Evolutionary conservation across 345 rosid species (phyloP).

Genomic region (Pistacia integerrima): DNA sequence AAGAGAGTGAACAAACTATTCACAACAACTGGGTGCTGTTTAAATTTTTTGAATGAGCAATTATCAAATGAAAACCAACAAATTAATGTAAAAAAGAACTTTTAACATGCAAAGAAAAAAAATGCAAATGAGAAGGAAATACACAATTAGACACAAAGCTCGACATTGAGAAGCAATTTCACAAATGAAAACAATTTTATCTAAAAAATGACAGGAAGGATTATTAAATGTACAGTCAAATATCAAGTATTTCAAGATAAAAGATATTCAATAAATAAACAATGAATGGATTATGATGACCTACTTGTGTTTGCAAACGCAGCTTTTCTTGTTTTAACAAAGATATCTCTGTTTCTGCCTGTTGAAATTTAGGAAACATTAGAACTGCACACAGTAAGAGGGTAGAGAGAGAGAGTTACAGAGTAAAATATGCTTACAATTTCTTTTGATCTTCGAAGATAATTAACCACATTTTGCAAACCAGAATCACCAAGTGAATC

Average conservation of each 20-base stretch:
- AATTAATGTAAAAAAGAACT: neutral
- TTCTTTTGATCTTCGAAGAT: conserved; percentile 84
- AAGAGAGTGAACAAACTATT: too few relatives aligned
- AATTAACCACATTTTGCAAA: conserved; percentile 79
- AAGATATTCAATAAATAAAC: neutral
- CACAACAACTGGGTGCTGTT: too few relatives aligned
- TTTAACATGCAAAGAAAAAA: neutral
- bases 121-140: neutral
- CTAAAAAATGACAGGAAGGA: neutral
- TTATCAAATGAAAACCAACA: neutral
- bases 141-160: neutral
- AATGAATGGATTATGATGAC: conserved; percentile 19
- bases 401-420: neutral
- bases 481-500: conserved; percentile 59
- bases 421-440: conserved; percentile 54
- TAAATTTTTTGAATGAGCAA: too few relatives aligned
- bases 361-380: conserved; percentile 23
- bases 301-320: conserved; percentile 85
- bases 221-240: neutral
- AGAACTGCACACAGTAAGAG: conserved; percentile 13
- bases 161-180: neutral
- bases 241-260: too few relatives aligned
- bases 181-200: neutral
- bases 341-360: conserved; percentile 95
- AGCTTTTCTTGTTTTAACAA: conserved; percentile 87